These are phyloP conservation scores for Malus hybrid DNA, from an alignment of 331 rosid genomes.

Conservation along the genomic window DNA sequence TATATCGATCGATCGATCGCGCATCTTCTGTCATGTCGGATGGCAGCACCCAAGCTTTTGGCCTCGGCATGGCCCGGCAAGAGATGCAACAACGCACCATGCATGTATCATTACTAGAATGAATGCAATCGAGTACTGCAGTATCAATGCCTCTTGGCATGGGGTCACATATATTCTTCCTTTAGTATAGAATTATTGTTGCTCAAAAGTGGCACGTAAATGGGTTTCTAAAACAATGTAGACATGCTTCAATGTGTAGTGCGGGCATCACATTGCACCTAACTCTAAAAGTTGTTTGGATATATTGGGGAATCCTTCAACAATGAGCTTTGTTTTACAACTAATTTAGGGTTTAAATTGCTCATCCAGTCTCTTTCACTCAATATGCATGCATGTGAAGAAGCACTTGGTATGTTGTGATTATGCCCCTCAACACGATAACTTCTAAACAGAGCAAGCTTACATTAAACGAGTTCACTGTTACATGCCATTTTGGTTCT, in stretches of 20 bases:
- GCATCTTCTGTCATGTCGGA: slow-evolving; percentile 12
- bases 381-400: slow-evolving; percentile 45
- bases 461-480: too few relatives aligned
- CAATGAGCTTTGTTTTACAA: slow-evolving; percentile 8
- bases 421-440: slow-evolving; percentile 18
- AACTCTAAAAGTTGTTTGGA: slow-evolving; percentile 21
- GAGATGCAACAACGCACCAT: slow-evolving; percentile 28
- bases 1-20: not conserved
- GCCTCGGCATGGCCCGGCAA: not conserved
- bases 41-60: slow-evolving; percentile 13
- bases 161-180: slow-evolving; percentile 17
- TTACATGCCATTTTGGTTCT: too few relatives aligned
- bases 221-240: slow-evolving; percentile 6
- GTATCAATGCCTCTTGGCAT: slow-evolving; percentile 16
- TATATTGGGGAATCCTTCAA: slow-evolving; percentile 23
- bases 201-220: slow-evolving; percentile 2
- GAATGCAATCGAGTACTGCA: slow-evolving; percentile 5
- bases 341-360: not conserved
- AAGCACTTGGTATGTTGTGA: slow-evolving; percentile 41
- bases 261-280: not conserved
- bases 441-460: too few relatives aligned
- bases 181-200: slow-evolving; percentile 7
- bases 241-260: not conserved
- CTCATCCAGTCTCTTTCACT: not conserved
- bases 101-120: slow-evolving; percentile 5